Conservation (phyloP, 352 stramenopile species). For the Pythium folliculosum region DNA sequence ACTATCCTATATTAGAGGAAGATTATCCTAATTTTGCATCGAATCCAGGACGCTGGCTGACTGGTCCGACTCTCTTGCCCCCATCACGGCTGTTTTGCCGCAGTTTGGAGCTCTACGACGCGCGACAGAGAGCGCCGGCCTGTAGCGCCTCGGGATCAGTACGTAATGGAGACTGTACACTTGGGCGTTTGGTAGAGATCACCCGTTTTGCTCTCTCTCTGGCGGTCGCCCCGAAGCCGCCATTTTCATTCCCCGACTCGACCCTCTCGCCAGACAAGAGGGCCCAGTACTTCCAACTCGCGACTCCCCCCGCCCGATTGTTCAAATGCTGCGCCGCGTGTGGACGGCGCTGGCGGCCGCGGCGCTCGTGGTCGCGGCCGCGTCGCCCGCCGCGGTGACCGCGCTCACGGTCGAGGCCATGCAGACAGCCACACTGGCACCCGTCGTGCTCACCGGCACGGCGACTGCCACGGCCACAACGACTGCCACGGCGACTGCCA, state of each 20-base stretch:
- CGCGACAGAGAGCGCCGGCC: neutral
- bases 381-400: neutral
- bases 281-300: neutral
- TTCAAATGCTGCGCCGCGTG: conserved; percentile 9
- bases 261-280: neutral
- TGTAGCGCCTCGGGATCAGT: too few species aligned
- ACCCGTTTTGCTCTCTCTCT: neutral
- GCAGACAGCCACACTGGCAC: too few species aligned
- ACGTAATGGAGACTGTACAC: neutral
- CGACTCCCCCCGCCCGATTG: neutral
- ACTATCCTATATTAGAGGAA: neutral
- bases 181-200: neutral
- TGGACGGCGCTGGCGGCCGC: conserved; percentile 9
- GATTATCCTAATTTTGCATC: neutral
- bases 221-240: neutral
- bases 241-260: neutral
- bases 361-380: neutral
- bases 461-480: neutral
- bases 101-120: neutral
- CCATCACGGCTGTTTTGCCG: neutral
- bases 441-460: too few species aligned
- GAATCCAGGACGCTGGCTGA: neutral
- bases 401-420: neutral
- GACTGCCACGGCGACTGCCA: neutral
- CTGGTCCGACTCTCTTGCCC: neutral